Evolutionary conservation across 2,329 filamentous ascomycete genomes (phyloP).

Genomic region (Leptoxyphium fumago): DNA sequence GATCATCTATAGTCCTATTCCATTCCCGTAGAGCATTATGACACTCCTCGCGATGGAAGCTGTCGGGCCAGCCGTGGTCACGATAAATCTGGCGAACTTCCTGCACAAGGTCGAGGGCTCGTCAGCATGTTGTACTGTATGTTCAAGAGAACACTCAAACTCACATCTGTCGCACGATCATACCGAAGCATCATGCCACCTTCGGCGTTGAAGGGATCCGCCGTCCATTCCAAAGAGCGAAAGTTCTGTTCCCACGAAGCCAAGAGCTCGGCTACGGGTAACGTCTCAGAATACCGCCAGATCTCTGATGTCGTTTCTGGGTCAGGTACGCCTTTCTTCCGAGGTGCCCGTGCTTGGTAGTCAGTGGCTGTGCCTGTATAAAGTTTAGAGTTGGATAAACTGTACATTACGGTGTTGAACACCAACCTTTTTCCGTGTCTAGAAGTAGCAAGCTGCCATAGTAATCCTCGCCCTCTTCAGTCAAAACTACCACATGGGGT

Average conservation of each 20-base stretch:
- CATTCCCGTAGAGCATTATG: background rate
- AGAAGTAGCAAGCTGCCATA: conserved; percentile 1
- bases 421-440: conserved; percentile 1
- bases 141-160: conserved; percentile 1
- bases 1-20: conserved; percentile 1
- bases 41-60: conserved; percentile 2
- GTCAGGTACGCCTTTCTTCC: conserved; percentile 1
- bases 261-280: background rate
- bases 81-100: conserved; percentile 1
- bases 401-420: background rate
- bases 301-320: conserved; percentile 1
- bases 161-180: conserved; percentile 1
- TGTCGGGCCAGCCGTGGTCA: conserved; percentile 4
- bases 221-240: conserved; percentile 1
- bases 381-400: background rate
- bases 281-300: conserved; percentile 1
- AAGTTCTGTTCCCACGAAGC: conserved; percentile 1
- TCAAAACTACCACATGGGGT: conserved; percentile 1
- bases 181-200: conserved; percentile 1
- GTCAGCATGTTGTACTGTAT: background rate
- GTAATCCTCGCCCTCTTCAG: background rate
- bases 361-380: background rate
- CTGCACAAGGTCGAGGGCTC: background rate
- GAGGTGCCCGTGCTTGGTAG: conserved; percentile 1
- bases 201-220: conserved; percentile 1